Evolutionary conservation across 179 eudicot genomes (phyloP), one percentile per base, ranked within the genome.

Genomic region (Heliamphora pulchella): DNA sequence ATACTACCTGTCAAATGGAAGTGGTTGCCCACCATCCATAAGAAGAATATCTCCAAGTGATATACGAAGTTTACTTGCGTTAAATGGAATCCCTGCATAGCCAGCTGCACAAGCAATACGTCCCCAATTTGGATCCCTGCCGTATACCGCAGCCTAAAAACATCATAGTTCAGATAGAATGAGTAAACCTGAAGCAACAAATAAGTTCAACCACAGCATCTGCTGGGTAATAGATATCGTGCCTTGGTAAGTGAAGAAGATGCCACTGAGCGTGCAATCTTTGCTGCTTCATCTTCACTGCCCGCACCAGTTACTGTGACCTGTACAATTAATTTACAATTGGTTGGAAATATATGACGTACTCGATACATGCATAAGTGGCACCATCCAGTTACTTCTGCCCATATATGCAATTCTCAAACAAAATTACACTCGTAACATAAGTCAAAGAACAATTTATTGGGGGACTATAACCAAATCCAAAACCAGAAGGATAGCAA

Each of bases 91-190:
- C 39, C 92, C 93, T 22, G 97, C 97, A 86, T 90, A 93, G 73
- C 98, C 99, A 84, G 95, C 97, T 86, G 99, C 97, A 88, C 98
- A 96, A 31, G 99, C 99, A 81, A 96, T 94, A 74, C 98, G 97
- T 13, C 99, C 98, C 99, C 99, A 96, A 81, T 96, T 96, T 75
- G 99, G 99, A 91, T 96, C 98, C 86, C 99, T 90, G 11, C 98
- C 98, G 73, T 91, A 93, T 43, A 93, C 88, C 76, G 98, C 98
- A 82, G 98, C 97, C 98, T 95, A 74, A 43, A 78, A 69, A 81
- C 79, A 81, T 73, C 69, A 55, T 55, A 63, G 50, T 18, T 55
- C 22, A 79, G 8, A 50, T 18, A 11, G n/a, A 64, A 51, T 43
- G 63, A 73, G 76, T 73, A 61, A 83, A 71, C 22, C 61, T 74